These are phyloP conservation scores for Ensete ventricosum DNA, from an alignment of 176 grass and related monocot genomes.

Conservation along the genomic window DNA sequence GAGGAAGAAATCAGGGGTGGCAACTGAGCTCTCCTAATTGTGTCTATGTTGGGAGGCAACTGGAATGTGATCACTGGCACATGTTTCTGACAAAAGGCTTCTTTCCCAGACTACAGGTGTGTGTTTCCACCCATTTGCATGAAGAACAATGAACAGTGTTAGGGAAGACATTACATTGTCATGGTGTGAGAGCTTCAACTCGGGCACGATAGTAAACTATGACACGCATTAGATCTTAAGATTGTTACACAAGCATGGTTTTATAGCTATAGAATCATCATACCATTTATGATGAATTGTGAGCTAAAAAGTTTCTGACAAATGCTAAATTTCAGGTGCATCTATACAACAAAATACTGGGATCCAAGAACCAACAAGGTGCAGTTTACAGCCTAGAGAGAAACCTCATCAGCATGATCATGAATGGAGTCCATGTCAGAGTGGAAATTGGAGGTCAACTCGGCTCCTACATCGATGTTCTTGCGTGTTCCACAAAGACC, in stretches of 20 bases:
- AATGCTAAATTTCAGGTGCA: conserved; percentile 49
- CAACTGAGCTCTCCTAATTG: conserved; percentile 33
- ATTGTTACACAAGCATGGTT: too few relatives aligned
- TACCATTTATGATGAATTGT: too few relatives aligned
- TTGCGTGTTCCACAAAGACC: conserved; percentile 77
- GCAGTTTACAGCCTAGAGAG: conserved; percentile 61
- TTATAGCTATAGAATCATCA: too few relatives aligned
- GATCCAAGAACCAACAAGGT: conserved; percentile 30
- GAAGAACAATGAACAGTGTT: too few relatives aligned
- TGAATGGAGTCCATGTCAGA: conserved; percentile 59
- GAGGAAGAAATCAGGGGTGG: conserved; percentile 43
- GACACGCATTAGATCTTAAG: too few relatives aligned
- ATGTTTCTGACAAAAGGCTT: conserved; percentile 66
- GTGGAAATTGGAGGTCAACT: conserved; percentile 45
- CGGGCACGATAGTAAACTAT: too few relatives aligned
- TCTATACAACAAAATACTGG: conserved; percentile 62
- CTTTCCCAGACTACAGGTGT: conserved; percentile 85
- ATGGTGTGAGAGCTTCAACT: too few relatives aligned
- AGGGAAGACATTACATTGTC: too few relatives aligned
- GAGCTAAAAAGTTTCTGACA: not conserved
- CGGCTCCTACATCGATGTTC: conserved; percentile 56
- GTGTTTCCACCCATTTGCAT: not conserved
- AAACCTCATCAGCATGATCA: conserved; percentile 61
- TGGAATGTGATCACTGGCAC: conserved; percentile 61
- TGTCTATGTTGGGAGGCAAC: conserved; percentile 58